Percentiles rank a stretch among this genome's conserved stretches.
Conservation (phyloP, 2,329 filamentous ascomycete species). For the Tolypocladium inflatum region DNA sequence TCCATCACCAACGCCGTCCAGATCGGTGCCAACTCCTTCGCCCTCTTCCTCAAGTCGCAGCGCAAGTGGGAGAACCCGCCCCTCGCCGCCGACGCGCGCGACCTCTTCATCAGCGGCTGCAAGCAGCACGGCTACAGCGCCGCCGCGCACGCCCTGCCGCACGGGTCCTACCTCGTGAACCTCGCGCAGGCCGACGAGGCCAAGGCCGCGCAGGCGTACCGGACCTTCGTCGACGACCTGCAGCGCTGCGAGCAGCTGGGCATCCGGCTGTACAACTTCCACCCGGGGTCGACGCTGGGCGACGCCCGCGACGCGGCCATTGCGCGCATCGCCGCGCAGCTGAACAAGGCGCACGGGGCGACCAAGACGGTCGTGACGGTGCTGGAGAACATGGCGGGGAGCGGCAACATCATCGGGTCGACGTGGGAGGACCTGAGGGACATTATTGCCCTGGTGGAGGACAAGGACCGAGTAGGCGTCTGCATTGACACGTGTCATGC, state of each 20-base stretch:
- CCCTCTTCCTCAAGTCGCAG: conserved; percentile 92
- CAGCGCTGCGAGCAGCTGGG: conserved; percentile 75
- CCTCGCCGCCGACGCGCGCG: conserved; percentile 56
- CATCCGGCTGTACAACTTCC: conserved; percentile 94
- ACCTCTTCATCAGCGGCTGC: conserved; percentile 62
- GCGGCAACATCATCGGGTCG: conserved; percentile 78
- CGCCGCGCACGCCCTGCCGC: conserved; percentile 68
- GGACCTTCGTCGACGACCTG: conserved; percentile 79
- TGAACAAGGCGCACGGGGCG: conserved; percentile 73
- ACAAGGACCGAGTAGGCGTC: conserved; percentile 80
- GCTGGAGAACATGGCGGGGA: conserved; percentile 91
- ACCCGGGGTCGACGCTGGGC: conserved; percentile 75
- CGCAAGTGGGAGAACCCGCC: conserved; percentile 87
- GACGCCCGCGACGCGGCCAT: conserved; percentile 61
- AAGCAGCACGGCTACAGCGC: conserved; percentile 62
- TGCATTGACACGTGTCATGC: conserved; percentile 96
- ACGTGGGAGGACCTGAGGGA: conserved; percentile 79
- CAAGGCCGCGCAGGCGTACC: conserved; percentile 80
- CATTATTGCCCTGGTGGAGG: conserved; percentile 69
- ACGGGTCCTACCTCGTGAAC: conserved; percentile 95
- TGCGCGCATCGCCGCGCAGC: conserved; percentile 65
- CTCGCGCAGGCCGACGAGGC: conserved; percentile 73
- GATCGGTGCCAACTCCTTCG: conserved; percentile 88
- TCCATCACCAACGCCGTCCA: conserved; percentile 66
- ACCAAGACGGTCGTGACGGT: conserved; percentile 72